Evolutionary conservation across 441 rosid species (phyloP), one percentile per base, ranked within the genome.

Genomic region (Corymbia citriodora): DNA sequence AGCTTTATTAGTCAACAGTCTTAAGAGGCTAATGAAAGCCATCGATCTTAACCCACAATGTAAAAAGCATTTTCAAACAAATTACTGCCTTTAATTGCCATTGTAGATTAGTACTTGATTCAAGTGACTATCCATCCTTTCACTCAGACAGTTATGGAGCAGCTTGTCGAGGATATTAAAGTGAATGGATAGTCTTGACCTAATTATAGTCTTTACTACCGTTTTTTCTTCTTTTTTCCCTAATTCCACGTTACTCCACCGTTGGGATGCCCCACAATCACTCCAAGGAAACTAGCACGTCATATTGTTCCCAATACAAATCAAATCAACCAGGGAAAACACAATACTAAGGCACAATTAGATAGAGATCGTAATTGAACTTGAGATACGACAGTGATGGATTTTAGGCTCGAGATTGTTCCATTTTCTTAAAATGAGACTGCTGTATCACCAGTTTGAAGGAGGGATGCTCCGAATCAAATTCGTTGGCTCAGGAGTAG

Each of bases 81-180:
- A 59, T 23, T 25, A 23, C 14, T 23, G 29, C n/a, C 65, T 10
- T 59, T 0, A 10, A 59, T 59, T 59, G 65, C n/a, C n/a, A 59
- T 59, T 59, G 25, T 25, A 59, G 65, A n/a, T 59, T 25, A 25
- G n/a, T 10, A 1, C 29, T 1, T 7, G 6, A 59, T 25, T 59
- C 65, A 10, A 59, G n/a, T 25, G 65, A 59, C n/a, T 0, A 3
- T 59, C 65, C n/a, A 59, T 59, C 65, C n/a, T 59, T 10, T 11
- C 1, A 10, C 7, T 23, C 25, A 23, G 14, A 59, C 0, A 1
- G 7, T 25, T n/a, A 25, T 10, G 65, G n/a, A 59, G n/a, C 3
- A 59, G n/a, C n/a, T 59, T 59, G n/a, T 23, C n/a, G 3, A 59
- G 65, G 65, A 25, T 59, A 59, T 59, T 14, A 14, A 25, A 59